Evolutionary conservation across 2,329 filamentous ascomycete genomes (phyloP), one percentile per base, ranked within the genome.

Genomic region (Penicillium sp.): DNA sequence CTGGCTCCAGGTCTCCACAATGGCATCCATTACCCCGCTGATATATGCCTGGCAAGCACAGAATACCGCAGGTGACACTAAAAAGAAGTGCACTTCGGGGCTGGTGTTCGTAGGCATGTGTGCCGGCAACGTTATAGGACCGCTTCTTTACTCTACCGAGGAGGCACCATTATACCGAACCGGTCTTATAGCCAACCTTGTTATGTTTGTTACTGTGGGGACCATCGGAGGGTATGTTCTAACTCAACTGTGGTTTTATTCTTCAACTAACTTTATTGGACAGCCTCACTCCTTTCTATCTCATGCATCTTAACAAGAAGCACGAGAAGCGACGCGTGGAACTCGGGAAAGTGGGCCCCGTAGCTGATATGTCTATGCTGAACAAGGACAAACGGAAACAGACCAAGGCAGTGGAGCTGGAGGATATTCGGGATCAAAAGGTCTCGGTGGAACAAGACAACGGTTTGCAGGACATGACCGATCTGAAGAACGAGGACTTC

Each of bases 31-130:
- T 31, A 73, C 71, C 0, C 71, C 71, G 0, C 56, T 74, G 1
- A 64, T 73, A 3, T 73, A 73, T 31, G 65, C 70, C 3, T 73
- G 70, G 70, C 65, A 73, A 55, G 65, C 69, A 9, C 70, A 73
- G 51, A 73, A 74, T 32, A 72, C 70, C 0, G 70, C 66, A 0
- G 71, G 71, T 21, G 70, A 73, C 46, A 73, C 71, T 6, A 73
- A 73, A 56, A 63, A 67, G 45, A 73, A 73, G 35, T 72, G 68
- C 38, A 72, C 70, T 4, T 70, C 68, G 0, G 71, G 66, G 1
- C 59, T 72, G 31, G 70, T 73, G 0, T 67, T 73, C 21, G 61
- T 73, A 3, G 70, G 69, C 6, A 72, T 72, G 68, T 72, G 70
- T 18, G 65, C 70, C 5, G 72, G 72, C 1, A 74, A 74, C 46